These are phyloP conservation scores for Coelastrella sp. DNA, from an alignment of 139 green algal genomes.

Conservation along the genomic window DNA sequence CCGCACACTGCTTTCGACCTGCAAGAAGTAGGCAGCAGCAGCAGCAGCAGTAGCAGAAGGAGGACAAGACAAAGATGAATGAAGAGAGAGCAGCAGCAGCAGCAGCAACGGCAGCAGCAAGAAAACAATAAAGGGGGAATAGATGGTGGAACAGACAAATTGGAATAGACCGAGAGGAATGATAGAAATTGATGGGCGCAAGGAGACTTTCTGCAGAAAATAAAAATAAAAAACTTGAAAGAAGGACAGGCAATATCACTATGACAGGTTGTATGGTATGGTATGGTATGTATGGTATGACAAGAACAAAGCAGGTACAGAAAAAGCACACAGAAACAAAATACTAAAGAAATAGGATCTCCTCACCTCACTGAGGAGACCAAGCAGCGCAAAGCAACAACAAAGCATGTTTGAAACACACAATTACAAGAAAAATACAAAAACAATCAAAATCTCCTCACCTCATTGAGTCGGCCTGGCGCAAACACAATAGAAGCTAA, in stretches of 20 bases:
- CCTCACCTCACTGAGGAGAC: not conserved
- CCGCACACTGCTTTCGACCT: slow-evolving; percentile 80
- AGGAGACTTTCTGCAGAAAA: too few relatives aligned
- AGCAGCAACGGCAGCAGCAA: not conserved
- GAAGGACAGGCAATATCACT: too few relatives aligned
- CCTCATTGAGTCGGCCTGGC: slow-evolving; percentile 70
- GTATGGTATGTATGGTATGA: too few relatives aligned
- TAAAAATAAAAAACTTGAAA: too few relatives aligned
- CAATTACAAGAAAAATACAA: too few relatives aligned
- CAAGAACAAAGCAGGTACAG: not conserved
- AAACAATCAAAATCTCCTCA: slow-evolving; percentile 14
- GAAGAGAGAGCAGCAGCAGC: not conserved
- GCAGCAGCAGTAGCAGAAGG: not conserved
- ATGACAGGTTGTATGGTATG: too few relatives aligned
- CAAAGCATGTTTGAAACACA: too few relatives aligned
- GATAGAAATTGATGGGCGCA: too few relatives aligned
- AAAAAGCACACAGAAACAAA: not conserved
- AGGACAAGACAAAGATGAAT: not conserved
- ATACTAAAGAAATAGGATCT: not conserved
- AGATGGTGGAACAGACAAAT: too few relatives aligned
- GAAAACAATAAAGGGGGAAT: too few relatives aligned
- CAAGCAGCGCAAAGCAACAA: not conserved
- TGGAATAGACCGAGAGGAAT: too few relatives aligned
- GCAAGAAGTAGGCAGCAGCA: not conserved
- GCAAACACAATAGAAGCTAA: too few relatives aligned